phyloP scores from a whole-genome alignment of 768 basidiomycete genomes.

The Hebeloma cylindrosporum region DNA sequence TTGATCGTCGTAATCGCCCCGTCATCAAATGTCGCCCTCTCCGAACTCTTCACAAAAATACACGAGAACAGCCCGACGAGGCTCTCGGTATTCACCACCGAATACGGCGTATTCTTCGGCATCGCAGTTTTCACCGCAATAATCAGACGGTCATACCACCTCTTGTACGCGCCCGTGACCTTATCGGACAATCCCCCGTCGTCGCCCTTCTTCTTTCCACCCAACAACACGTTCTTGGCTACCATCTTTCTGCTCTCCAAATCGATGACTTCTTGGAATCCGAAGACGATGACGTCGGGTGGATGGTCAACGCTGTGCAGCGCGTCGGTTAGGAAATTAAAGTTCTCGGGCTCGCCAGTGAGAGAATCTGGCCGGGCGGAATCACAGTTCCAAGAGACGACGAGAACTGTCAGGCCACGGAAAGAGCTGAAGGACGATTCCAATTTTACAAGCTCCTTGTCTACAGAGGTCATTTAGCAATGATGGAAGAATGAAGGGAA shows the following conservation, averaged over 20 bases:
- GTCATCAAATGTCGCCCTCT: conserved; percentile 62
- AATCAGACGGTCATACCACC: conserved; percentile 83
- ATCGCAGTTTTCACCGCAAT: conserved; percentile 72
- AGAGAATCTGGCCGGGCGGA: conserved; percentile 81
- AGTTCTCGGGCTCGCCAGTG: conserved; percentile 63
- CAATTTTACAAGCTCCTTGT: conserved; percentile 70
- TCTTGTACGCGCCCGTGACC: conserved; percentile 82
- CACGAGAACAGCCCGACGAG: conserved; percentile 86
- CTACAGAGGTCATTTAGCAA: conserved; percentile 36
- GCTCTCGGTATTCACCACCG: conserved; percentile 80
- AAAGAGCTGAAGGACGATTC: conserved; percentile 80
- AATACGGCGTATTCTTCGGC: conserved; percentile 74
- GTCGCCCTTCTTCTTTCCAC: conserved; percentile 65
- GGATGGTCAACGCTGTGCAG: conserved; percentile 72
- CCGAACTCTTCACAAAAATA: conserved; percentile 69
- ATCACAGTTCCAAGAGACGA: conserved; percentile 93
- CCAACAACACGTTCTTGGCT: conserved; percentile 87
- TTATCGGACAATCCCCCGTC: conserved; percentile 67
- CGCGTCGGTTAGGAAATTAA: conserved; percentile 76
- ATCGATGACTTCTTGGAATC: conserved; percentile 95
- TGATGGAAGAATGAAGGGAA: not conserved
- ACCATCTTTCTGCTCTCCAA: conserved; percentile 91
- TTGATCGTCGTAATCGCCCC: conserved; percentile 81
- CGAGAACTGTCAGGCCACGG: conserved; percentile 72
- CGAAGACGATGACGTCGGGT: conserved; percentile 85